Base-by-base conservation (phyloP, 139 green algal species). In the Pleodorina starrii region DNA sequence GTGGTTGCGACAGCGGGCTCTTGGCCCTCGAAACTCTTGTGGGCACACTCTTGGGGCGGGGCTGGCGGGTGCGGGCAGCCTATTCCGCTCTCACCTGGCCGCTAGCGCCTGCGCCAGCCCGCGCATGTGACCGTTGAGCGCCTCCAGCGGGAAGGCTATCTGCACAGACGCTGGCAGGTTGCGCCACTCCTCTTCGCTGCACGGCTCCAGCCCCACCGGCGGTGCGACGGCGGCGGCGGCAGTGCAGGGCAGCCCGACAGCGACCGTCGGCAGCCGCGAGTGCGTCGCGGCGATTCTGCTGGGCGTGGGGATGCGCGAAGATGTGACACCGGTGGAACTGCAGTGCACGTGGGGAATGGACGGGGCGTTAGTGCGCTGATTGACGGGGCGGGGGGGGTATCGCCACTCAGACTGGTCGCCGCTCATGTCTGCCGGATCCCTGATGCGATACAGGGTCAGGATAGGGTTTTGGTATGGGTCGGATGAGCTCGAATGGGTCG, bases 141-240 rank as follows among this genome's bases (percentile, higher is more conserved):
- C 29, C 23, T 54, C 36, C 69, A 82, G 84, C 16, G 48, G 68
- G 32, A 83, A 74, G 16, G 84, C 48, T 27, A 38, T 38, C 69
- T 89, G 84, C 69, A 54, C 59, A 35, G 44, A 46, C 7, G 48
- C 25, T 1, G 84, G 84, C 51, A 89, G 69, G 10, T 5, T 14
- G 2, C 48, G 69, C 69, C 69, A 89, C 6, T 89, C 84, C 50
- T 82, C 84, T 25, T 76, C 84, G 69, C 69, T 59, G 50, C 69
- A 89, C 2, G 38, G 69, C 48, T 48, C 19, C 19, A 84, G 32
- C n/a, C 17, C 35, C 11, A 68, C 42, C 23, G 63, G 54, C 43
- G 25, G 5, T 19, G 60, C 60, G 14, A 59, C 43, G 5, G 60
- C 63, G 7, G 60, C 43, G 23, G 35, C 78, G 32, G 40, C 35